phyloP scores from a whole-genome alignment of 148 eudicot species.

The Silene uniflora region DNA sequence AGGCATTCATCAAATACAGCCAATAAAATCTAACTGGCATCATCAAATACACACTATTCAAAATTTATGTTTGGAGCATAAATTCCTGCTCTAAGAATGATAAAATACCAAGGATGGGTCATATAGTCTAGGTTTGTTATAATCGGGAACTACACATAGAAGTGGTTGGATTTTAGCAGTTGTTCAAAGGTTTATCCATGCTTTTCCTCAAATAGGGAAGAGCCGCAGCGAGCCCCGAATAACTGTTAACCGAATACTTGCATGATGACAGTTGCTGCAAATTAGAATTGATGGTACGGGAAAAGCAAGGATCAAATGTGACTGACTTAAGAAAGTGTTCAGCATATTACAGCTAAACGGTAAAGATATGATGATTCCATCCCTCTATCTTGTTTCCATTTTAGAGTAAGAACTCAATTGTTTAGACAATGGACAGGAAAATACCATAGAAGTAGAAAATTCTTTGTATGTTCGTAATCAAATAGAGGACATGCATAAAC shows the following conservation, averaged over 20 bases:
- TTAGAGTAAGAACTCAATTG: neutral
- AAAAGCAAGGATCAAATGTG: neutral
- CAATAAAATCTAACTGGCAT: neutral
- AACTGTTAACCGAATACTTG: neutral
- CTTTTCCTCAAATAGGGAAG: neutral
- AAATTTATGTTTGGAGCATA: too few species aligned
- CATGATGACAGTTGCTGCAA: neutral
- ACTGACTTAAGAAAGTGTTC: neutral
- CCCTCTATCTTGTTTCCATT: neutral
- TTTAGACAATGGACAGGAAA: neutral
- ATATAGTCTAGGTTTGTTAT: neutral
- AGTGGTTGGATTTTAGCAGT: neutral
- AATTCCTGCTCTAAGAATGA: neutral
- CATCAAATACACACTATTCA: neutral
- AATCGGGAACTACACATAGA: neutral
- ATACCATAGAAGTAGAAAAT: neutral
- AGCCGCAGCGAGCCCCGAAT: neutral
- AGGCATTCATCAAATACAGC: neutral
- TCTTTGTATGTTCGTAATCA: neutral
- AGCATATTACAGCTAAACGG: neutral
- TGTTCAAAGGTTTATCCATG: constrained; percentile 2
- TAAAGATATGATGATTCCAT: constrained; percentile 1
- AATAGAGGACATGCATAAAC: neutral
- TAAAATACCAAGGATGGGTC: neutral
- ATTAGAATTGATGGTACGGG: neutral